phyloP scores from a whole-genome alignment of 2,329 filamentous ascomycete species.

The Bipolaris bicolor region DNA sequence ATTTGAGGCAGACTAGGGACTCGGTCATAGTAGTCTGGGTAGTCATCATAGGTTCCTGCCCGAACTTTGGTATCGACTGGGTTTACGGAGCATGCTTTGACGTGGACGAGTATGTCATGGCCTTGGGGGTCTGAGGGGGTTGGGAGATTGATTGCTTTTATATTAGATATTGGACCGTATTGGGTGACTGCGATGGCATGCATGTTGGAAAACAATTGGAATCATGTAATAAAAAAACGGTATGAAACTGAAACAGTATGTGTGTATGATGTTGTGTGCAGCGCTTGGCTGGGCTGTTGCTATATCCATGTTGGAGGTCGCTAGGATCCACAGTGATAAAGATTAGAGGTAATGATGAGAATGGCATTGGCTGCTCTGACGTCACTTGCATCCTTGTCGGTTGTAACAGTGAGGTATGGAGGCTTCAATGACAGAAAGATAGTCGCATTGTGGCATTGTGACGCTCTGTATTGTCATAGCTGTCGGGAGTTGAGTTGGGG shows the following conservation, averaged over 20 bases:
- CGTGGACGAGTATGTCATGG: slow-evolving; percentile 8
- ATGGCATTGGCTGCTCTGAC: slow-evolving; percentile 5
- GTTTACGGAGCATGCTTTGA: slow-evolving; percentile 11
- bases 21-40: slow-evolving; percentile 13
- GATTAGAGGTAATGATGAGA: slow-evolving; percentile 2
- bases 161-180: slow-evolving; percentile 9
- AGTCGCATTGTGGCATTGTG: neutral
- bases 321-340: neutral
- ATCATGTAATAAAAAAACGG: no score
- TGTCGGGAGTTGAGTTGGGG: neutral
- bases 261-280: neutral
- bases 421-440: neutral
- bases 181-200: slow-evolving; percentile 13
- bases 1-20: slow-evolving; percentile 9
- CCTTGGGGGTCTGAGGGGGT: slow-evolving; percentile 1
- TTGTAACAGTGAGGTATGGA: neutral
- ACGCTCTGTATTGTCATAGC: neutral
- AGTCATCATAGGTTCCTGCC: slow-evolving; percentile 13
- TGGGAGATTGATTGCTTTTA: slow-evolving; percentile 5
- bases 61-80: slow-evolving; percentile 13
- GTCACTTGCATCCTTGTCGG: slow-evolving; percentile 3
- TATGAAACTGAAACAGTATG: no score
- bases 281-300: neutral
- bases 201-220: neutral
- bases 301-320: neutral